Base-by-base conservation (phyloP, 2,329 filamentous ascomycete species). In the Microsporum ferrugineum region DNA sequence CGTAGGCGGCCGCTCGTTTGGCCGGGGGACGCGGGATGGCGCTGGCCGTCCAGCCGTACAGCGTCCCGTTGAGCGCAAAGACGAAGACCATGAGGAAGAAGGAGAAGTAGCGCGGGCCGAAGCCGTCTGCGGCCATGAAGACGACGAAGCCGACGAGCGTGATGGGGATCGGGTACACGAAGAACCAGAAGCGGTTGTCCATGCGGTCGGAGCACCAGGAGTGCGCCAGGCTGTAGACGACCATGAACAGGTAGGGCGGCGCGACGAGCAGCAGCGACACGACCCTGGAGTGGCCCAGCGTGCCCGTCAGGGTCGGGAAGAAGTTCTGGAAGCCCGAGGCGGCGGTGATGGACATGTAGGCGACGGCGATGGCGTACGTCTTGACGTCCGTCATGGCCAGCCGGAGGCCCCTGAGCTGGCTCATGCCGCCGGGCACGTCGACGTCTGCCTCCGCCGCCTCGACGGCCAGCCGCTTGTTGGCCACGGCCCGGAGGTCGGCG, bases 71-170 rank as follows among this genome's bases (percentile, higher is more conserved):
- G 69, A 79, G 79, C 14, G 78, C 76, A 65, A 83, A 83, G 61
- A 83, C 76, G 65, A 83, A 81, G 64, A 77, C 76, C 73, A 82
- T 79, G 43, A 82, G 71, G 73, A 83, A 83, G 62, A 82, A 72
- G 29, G 76, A 77, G 70, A 82, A 79, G 71, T 83, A 84, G 17
- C 78, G 76, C 0, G 80, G 75, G 0, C 79, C 81, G 60, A 84
- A 83, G 34, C 66, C 66, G 6, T 75, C 67, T 3, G 77, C 79
- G 4, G 76, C 77, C 78, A 83, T 82, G 71, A 82, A 83, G 60
- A 83, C 71, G 51, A 82, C 67, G 61, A 78, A 80, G 5, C 80
- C 81, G 31, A 78, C 64, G 38, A 82, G 78, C 8, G 77, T 76
- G 63, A 82, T 70, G 1, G 77, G 75, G 34, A 82, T 77, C 0